Evolutionary conservation across 1,284 basidiomycete species (phyloP), one percentile per base, ranked within the genome.

Genomic region (Trametes polyzona): DNA sequence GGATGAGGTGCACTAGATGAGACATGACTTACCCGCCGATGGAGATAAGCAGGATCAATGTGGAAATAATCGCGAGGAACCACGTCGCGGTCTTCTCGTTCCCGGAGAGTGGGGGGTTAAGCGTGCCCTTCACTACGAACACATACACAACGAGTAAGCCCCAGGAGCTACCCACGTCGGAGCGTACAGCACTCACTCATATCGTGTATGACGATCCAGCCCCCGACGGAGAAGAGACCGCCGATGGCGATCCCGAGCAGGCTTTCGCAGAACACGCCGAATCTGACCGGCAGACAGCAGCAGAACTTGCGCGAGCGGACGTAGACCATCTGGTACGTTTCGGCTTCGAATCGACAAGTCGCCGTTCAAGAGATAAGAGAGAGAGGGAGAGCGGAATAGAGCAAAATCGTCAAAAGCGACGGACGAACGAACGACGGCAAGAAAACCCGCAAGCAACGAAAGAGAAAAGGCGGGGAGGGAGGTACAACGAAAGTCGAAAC

Each of bases 221-320:
- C 78, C 36, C 74, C 71, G 39, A 75, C 73, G 52, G 79, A 74
- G 32, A 84, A 64, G 40, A 78, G 67, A 0, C 74, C 73, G 29
- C 82, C 82, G 29, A 74, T 68, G 36, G 75, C 62, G 57, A 82
- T 69, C 40, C 77, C 76, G 21, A 83, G 58, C 24, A 82, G 65
- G 43, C 79, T 74, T 58, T 83, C 74, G 62, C 85, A 81, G 68
- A 86, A 81, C 33, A 85, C 83, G 58, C 84, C 84, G 57, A 84
- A 75, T 63, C 83, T 78, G 69, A 86, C 81, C 47, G 84, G 81
- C 66, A 86, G 76, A 71, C 83, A 86, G 71, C 81, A 83, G 72
- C 82, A 86, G 71, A 85, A 86, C 63, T 69, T 71, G 65, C 70
- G 70, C 29, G 69, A 67, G 52, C 67, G 67, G 47, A 70, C 64